Base-by-base conservation (phyloP, 2,329 filamentous ascomycete species). In the Xylariaceae sp. region DNA sequence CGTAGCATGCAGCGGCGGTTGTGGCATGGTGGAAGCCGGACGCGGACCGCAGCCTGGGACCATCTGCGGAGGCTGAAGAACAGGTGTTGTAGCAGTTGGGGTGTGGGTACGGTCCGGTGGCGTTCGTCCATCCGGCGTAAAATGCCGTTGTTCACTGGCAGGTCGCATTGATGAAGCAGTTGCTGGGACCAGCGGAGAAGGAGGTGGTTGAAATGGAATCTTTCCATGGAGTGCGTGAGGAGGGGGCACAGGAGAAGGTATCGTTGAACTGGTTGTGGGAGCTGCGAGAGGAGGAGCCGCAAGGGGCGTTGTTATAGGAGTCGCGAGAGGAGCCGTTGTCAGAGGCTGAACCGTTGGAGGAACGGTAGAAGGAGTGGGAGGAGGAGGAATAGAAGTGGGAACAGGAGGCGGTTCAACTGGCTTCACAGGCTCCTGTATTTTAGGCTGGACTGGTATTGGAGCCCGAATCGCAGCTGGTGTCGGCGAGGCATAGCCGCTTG, bases 61-160 rank as follows among this genome's bases (percentile, higher is more conserved):
- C 13, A 70, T 71, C 54, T 75, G 74, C 2, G 76, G 76, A 59
- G 73, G 73, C 60, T 78, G 75, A 50, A 77, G 71, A 51, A 75
- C 74, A 23, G 71, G 72, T 9, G 71, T 56, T n/a, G 69, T 56
- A 35, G 61, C 64, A 55, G 56, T 67, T 53, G 65, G 51, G 8
- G 64, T 60, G 2, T 64, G 68, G 11, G 34, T 18, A 49, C 59
- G 54, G 11, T 71, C 68, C 50, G 62, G 67, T 15, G 51, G 57
- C 9, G 67, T 61, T 55, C 67, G 66, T 53, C 56, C 62, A 51
- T 70, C 69, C 51, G 65, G 64, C 7, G 66, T 59, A 51, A 58
- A 52, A 37, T 69, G 68, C 7, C 66, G 68, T 53, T 62, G 59
- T 53, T 72, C 69, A 51, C 57, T 66, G 10, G 64, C 51, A 51